A percentile compares a stretch with the other conserved stretches of the same genome.
phyloP scores from a whole-genome alignment of 1,284 basidiomycete species.

The Ceratobasidium sp. region DNA sequence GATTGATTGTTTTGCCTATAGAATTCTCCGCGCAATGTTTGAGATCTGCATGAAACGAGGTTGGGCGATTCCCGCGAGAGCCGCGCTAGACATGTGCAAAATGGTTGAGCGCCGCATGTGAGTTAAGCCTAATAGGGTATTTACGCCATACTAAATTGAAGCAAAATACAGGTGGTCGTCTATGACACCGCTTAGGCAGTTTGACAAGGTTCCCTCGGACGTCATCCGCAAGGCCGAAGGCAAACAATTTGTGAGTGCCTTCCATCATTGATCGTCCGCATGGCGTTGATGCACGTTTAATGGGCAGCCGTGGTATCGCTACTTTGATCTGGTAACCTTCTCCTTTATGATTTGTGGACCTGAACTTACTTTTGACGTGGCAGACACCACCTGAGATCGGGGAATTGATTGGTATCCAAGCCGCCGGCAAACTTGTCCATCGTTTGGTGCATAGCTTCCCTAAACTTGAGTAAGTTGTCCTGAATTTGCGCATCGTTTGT shows the following conservation, averaged over 20 bases:
- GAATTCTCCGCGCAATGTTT: slow-evolving; percentile 96
- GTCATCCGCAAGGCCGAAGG: slow-evolving; percentile 94
- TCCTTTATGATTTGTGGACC: slow-evolving; percentile 1
- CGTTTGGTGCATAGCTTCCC: slow-evolving; percentile 98
- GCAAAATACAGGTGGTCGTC: slow-evolving; percentile 83
- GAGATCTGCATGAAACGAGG: slow-evolving; percentile 98
- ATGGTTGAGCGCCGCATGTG: slow-evolving; percentile 94
- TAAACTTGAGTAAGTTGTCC: slow-evolving; percentile 80
- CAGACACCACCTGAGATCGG: slow-evolving; percentile 86
- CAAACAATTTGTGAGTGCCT: slow-evolving; percentile 88
- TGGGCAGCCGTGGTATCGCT: slow-evolving; percentile 90
- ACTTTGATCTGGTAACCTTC: slow-evolving; percentile 83
- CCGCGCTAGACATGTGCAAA: slow-evolving; percentile 95
- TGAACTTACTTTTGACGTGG: slow-evolving; percentile 39
- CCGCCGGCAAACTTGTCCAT: slow-evolving; percentile 92
- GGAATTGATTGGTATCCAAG: slow-evolving; percentile 93
- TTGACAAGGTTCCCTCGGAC: slow-evolving; percentile 89
- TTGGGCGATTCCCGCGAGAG: slow-evolving; percentile 95
- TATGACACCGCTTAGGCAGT: slow-evolving; percentile 97
- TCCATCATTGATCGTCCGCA: slow-evolving; percentile 35
- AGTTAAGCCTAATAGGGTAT: slow-evolving; percentile 52
- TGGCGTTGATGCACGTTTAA: slow-evolving; percentile 44
- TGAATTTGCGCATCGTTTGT: slow-evolving; percentile 32
- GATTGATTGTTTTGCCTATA: slow-evolving; percentile 55
- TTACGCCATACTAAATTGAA: slow-evolving; percentile 37